Base-by-base conservation (phyloP, 2,329 filamentous ascomycete species). In the Fusarium foetens region DNA sequence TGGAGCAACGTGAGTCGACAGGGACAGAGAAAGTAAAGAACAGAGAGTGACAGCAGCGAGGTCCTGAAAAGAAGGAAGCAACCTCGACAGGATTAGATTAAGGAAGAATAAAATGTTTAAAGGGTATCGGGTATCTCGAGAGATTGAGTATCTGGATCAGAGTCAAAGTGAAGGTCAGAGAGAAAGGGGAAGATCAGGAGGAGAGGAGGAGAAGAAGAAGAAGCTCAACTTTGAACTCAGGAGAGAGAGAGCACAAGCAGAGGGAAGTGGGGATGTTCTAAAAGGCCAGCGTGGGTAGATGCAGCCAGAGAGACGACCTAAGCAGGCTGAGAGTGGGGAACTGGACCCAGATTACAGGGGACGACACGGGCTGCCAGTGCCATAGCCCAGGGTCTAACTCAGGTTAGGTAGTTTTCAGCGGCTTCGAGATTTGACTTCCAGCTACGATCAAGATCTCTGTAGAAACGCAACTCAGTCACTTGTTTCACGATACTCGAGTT, bases 201-300 rank as follows among this genome's bases (percentile, higher is more conserved):
- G 46, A 67, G 49, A 64, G 38, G 38, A 43, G 49, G 48, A 64
- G 57, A 58, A 54, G 58, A 54, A 70, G 58, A 54, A 70, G 73
- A 52, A 61, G 70, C 43, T 58, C 59, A 64, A 68, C 57, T 66
- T 71, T 68, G 70, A 63, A 63, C 71, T 75, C 64, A 77, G 74
- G 75, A 75, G 75, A 70, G 75, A 70, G 59, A 71, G 58, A 38
- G 43, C 60, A 42, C 42, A 51, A 60, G 53, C 25, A 65, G 59
- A 58, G 51, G 70, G 45, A 71, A 73, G 71, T 69, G 73, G 70
- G 69, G 72, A 74, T 72, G 61, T 67, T 68, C 66, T 68, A 68
- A 68, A 74, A 77, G 75, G 76, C 72, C 75, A 78, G 72, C 76
- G 75, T 78, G 76, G 76, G 75, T 72, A 74, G 72, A 74, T 72